These are phyloP conservation scores for Cryphonectria japonica DNA, from an alignment of 2,329 filamentous ascomycete species.

Conservation along the genomic window DNA sequence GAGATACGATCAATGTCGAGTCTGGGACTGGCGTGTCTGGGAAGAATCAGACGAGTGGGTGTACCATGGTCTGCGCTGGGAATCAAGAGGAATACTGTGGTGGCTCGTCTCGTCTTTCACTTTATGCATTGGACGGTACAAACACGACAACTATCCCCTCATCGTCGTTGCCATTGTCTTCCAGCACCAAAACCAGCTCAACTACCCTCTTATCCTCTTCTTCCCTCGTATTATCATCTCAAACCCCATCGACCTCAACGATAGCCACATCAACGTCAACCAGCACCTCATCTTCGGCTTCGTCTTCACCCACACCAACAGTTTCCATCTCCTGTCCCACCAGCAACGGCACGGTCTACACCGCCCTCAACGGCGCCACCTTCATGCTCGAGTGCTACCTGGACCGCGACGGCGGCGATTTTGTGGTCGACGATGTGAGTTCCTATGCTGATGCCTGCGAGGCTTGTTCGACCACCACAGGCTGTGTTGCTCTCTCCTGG, in stretches of 20 bases:
- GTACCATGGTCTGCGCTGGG: constrained; percentile 11
- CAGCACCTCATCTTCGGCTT: constrained; percentile 2
- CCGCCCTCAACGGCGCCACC: constrained; percentile 19
- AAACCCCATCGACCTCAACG: neutral
- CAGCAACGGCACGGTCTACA: constrained; percentile 19
- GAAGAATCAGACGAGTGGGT: constrained; percentile 10
- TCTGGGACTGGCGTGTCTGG: constrained; percentile 3
- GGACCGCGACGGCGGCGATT: constrained; percentile 25
- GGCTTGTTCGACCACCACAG: constrained; percentile 25
- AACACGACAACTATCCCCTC: neutral
- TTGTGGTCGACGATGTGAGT: constrained; percentile 21
- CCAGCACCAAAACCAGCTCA: neutral
- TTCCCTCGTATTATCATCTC: neutral
- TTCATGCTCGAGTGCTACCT: constrained; percentile 30
- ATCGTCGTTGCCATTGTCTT: neutral
- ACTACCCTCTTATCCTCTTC: neutral
- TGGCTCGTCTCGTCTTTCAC: constrained; percentile 3
- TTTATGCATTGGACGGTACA: constrained; percentile 9
- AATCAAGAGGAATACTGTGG: constrained; percentile 17
- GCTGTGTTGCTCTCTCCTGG: constrained; percentile 27
- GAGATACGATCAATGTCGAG: constrained; percentile 13
- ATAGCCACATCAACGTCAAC: constrained; percentile 4
- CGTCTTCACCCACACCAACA: constrained; percentile 13
- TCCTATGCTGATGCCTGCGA: constrained; percentile 25
- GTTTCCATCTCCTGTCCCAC: constrained; percentile 25